These are phyloP conservation scores for Viola odorata DNA, from an alignment of 345 rosid genomes.

Conservation along the genomic window DNA sequence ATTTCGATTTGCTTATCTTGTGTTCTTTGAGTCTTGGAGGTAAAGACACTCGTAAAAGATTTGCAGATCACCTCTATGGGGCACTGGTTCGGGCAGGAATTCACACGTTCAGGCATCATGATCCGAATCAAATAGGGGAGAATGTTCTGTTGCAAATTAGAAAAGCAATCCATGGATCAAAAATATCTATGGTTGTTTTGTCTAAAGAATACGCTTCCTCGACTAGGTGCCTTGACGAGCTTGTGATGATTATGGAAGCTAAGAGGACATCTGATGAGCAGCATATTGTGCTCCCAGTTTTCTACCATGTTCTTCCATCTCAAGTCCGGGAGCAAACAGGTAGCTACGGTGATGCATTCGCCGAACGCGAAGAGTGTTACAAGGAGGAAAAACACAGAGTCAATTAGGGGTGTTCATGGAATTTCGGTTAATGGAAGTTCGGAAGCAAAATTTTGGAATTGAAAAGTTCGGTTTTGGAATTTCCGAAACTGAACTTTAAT, in stretches of 20 bases:
- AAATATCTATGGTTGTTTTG: not conserved
- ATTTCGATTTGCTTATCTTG: not conserved
- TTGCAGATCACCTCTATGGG: not conserved
- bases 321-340: not conserved
- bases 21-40: not conserved
- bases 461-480: too few relatives aligned
- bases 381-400: not conserved
- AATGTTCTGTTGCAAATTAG: not conserved
- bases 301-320: conserved; percentile 4
- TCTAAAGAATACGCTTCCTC: not conserved
- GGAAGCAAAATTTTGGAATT: too few relatives aligned
- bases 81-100: not conserved
- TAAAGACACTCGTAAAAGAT: not conserved
- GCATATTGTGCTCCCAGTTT: not conserved
- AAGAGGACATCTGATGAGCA: not conserved
- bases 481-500: too few relatives aligned
- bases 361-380: not conserved
- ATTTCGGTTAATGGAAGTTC: too few relatives aligned
- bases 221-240: not conserved
- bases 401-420: not conserved
- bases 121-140: not conserved
- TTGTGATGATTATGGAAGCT: not conserved
- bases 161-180: conserved; percentile 1
- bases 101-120: not conserved
- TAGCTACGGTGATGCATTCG: not conserved